These are phyloP conservation scores for Eurotiales sp. DNA, from an alignment of 2,329 filamentous ascomycete species.

Conservation along the genomic window DNA sequence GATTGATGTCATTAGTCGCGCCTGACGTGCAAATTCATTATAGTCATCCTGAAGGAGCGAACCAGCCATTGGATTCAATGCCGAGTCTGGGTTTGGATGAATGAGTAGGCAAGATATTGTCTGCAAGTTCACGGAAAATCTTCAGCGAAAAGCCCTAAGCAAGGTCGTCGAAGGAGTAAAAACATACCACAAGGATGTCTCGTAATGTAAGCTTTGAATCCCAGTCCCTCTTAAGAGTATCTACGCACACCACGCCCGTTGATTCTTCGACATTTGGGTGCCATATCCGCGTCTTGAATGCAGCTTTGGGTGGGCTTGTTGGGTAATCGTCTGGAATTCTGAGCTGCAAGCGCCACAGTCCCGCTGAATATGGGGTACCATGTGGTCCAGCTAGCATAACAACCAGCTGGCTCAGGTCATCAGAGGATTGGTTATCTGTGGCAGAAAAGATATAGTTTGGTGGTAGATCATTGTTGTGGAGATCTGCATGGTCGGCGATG, in stretches of 20 bases:
- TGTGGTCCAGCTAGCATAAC: slow-evolving; percentile 57
- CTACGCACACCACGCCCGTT: slow-evolving; percentile 61
- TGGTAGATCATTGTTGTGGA: slow-evolving; percentile 54
- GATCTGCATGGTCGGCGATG: slow-evolving; percentile 55
- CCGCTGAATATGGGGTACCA: slow-evolving; percentile 57
- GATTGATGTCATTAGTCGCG: slow-evolving; percentile 59
- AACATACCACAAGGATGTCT: slow-evolving; percentile 52
- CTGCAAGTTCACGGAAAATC: slow-evolving; percentile 22
- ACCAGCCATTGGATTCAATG: slow-evolving; percentile 59
- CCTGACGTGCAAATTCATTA: slow-evolving; percentile 53
- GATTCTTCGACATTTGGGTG: slow-evolving; percentile 62
- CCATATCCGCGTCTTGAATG: slow-evolving; percentile 60
- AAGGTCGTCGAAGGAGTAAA: neutral
- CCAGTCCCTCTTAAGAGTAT: slow-evolving; percentile 64
- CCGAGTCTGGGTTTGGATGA: slow-evolving; percentile 61
- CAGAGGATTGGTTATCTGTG: slow-evolving; percentile 32
- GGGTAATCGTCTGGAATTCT: slow-evolving; percentile 57
- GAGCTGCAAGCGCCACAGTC: slow-evolving; percentile 58
- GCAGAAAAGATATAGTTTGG: slow-evolving; percentile 60
- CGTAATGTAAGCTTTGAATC: slow-evolving; percentile 54
- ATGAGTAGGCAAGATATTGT: slow-evolving; percentile 62
- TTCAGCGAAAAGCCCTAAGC: no score
- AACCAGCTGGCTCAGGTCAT: slow-evolving; percentile 56
- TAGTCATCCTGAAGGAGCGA: slow-evolving; percentile 58
- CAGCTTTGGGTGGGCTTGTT: slow-evolving; percentile 50